Evolutionary conservation across 2,329 filamentous ascomycete species (phyloP), one percentile per base, ranked within the genome.

Genomic region (Rhynchosporium graminicola): DNA sequence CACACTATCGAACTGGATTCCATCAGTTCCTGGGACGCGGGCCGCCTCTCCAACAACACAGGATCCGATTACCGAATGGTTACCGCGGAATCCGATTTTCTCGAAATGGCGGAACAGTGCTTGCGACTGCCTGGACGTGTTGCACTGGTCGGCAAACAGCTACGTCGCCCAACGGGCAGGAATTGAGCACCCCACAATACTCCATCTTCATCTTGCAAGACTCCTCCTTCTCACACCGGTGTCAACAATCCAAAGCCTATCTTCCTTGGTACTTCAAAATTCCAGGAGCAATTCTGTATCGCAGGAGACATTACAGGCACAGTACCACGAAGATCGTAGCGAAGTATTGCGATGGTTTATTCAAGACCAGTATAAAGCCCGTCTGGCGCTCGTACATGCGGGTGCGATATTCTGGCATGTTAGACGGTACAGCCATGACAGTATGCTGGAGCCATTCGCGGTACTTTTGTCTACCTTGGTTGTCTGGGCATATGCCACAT

Each of bases 71-170:
- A 40, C 8, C 3, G 50, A 52, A 26, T 57, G 57, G 48, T 43
- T 50, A 9, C 72, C 73, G 15, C 58, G 67, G 3, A 72, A 72
- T 40, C 67, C 69, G 1, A 68, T 65, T 0, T 65, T 67, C 33
- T 66, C 62, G 1, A 73, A 70, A 38, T 82, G 80, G 79, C 74
- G 78, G 13, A 80, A 80, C 48, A 75, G 77, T 3, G 73, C 76
- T 15, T 78, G 78, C 47, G 80, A 81, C 59, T 79, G 76, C 47
- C 65, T 86, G 2, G 83, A 86, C 61, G 78, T 85, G 1, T 74
- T 86, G 2, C 82, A 86, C 67, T 86, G 83, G 83, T 77, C 79
- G 20, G 83, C 83, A 2, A 84, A 84, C 65, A 80, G 77, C 47
- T 78, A 77, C 0, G 79, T 83, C 36, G 80, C 80, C 4, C 77